Evolutionary conservation across 2,329 filamentous ascomycete genomes (phyloP), one percentile per base, ranked within the genome.

Genomic region (Colletotrichum sp.): DNA sequence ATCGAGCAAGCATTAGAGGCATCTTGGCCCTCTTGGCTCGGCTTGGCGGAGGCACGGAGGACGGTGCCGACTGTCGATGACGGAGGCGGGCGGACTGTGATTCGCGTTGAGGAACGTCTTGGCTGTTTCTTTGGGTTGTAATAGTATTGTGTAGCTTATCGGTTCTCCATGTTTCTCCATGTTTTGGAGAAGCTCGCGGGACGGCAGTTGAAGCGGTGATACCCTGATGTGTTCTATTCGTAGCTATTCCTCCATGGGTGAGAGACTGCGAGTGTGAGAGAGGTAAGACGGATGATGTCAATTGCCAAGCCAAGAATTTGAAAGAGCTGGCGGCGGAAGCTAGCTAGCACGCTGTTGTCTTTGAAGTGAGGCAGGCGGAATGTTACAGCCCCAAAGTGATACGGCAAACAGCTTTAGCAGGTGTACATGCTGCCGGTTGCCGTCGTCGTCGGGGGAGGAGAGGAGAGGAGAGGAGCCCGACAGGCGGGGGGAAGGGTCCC

Each of bases 21-120:
- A 16, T 66, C 72, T 75, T 75, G 68, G 72, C 68, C 52, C 10
- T 36, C 72, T 71, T 75, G 72, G 72, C 68, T 9, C n/a, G n/a
- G 15, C 60, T 64, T 39, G 60, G 60, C 60, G 60, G 32, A 62
- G 1, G 18, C 2, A 34, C 12, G 59, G 59, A 12, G 28, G 13
- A 62, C 39, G 39, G 18, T n/a, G 18, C 18, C 39, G 39, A 49
- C 1, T n/a, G 39, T n/a, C 9, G 18, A 49, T 49, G 39, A 49
- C 39, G 39, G 39, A n/a, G 18, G 18, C 39, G 39, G 39, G 0
- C 18, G 39, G 18, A 12, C 0, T 12, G 18, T 49, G 39, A 21
- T 49, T 49, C 18, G 39, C 39, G 18, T 2, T 12, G 39, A 4
- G 1, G 18, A 49, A 49, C 3, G 39, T 12, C 39, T 49, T 49